Percentiles rank a stretch among this genome's conserved stretches.
Conservation (phyloP, 306 rosid species). For the Betula pendula region DNA sequence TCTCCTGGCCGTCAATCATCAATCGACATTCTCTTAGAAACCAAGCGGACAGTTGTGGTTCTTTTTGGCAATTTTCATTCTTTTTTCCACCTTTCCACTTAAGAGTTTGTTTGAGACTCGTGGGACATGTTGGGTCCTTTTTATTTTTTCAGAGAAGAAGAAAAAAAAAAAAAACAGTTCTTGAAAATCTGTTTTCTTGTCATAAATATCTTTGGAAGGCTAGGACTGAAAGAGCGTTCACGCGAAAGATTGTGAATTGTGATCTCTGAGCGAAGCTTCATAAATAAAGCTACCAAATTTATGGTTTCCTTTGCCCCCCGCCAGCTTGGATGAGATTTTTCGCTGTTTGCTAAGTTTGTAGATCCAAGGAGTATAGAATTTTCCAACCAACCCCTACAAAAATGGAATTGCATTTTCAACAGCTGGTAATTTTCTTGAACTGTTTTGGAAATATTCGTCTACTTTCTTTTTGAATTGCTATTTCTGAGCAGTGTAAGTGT, state of each 20-base stretch:
- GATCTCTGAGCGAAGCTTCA: slow-evolving; percentile 41
- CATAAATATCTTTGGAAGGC: neutral
- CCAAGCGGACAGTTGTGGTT: neutral
- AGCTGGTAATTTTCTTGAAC: slow-evolving; percentile 46
- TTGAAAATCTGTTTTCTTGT: neutral
- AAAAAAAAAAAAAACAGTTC: neutral
- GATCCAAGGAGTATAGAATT: slow-evolving; percentile 13
- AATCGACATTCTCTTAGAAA: fast-evolving
- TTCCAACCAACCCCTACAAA: slow-evolving; percentile 25
- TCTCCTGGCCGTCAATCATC: neutral
- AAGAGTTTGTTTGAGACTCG: neutral
- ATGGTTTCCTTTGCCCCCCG: slow-evolving; percentile 1
- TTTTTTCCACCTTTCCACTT: neutral
- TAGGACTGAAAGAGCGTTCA: neutral
- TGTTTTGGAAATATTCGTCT: slow-evolving; percentile 11
- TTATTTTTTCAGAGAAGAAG: neutral
- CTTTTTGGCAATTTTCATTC: neutral
- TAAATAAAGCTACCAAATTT: slow-evolving; percentile 34
- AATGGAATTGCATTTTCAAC: slow-evolving; percentile 31
- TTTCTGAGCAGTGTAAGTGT: neutral
- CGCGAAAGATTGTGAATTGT: slow-evolving; percentile 5
- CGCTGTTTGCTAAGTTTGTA: neutral
- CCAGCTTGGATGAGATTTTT: slow-evolving; percentile 11
- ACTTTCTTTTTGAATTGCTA: neutral
- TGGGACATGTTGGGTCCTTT: neutral